phyloP scores from a whole-genome alignment of 306 rosid genomes.

The Vicia faba region DNA sequence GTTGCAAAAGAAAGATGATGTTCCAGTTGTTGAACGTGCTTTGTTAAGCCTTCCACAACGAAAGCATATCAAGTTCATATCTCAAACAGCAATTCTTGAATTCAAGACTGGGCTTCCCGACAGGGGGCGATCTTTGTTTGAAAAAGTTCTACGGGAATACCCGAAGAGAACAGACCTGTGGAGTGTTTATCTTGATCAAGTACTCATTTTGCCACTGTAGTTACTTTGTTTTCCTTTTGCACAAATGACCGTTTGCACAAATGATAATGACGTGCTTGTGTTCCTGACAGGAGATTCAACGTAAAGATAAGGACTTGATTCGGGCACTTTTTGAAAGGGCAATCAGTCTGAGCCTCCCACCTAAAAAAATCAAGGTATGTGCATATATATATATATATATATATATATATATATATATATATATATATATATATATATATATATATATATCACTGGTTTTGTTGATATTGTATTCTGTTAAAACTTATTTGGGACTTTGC shows the following conservation, averaged over 20 bases:
- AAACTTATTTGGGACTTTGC: conserved; percentile 23
- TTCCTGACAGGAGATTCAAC: conserved; percentile 75
- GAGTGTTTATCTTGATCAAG: conserved; percentile 97
- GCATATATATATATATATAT: not conserved
- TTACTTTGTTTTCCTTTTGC: not conserved
- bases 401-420: not conserved
- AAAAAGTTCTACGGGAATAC: conserved; percentile 74
- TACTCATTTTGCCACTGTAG: conserved; percentile 34
- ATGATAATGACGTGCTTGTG: conserved; percentile 29
- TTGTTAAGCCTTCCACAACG: conserved; percentile 69
- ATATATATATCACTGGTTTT: not conserved
- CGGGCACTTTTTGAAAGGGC: conserved; percentile 93
- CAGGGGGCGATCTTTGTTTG: conserved; percentile 86
- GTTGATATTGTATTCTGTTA: not conserved
- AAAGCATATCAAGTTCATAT: conserved; percentile 75
- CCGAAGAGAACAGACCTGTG: conserved; percentile 88
- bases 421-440: not conserved
- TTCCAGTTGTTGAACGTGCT: conserved; percentile 62
- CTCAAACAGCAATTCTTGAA: conserved; percentile 87
- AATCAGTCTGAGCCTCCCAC: conserved; percentile 76
- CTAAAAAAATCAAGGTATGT: conserved; percentile 86
- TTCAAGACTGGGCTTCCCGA: conserved; percentile 85
- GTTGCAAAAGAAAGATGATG: conserved; percentile 62
- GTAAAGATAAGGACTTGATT: conserved; percentile 67
- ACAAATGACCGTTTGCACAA: not conserved